Percentiles rank a stretch among this genome's conserved stretches.
Evolutionary conservation across 225 moss, liverwort and hornwort genomes (phyloP).

Genomic region (Pseudisothecium myosuroides): DNA sequence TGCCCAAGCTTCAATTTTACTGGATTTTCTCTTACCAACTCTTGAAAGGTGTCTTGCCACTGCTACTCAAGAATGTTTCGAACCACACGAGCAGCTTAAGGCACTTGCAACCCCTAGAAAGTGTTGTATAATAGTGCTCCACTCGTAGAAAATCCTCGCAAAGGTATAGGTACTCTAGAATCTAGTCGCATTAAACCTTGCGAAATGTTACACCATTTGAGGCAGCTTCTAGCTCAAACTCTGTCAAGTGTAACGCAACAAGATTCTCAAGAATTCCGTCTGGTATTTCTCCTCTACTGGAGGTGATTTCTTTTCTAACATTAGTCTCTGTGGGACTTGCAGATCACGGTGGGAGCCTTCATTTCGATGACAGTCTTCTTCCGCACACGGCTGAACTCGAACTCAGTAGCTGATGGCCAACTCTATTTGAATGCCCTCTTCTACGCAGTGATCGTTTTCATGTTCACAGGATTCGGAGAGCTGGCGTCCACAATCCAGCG

Average conservation of each 20-base stretch:
- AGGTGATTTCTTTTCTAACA: background rate
- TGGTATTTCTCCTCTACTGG: background rate
- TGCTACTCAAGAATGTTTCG: background rate
- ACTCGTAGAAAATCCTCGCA: background rate
- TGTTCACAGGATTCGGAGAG: constrained; percentile 88
- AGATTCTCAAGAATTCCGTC: background rate
- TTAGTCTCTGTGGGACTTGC: background rate
- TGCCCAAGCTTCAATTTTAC: background rate
- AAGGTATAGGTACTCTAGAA: background rate
- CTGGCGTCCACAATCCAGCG: constrained; percentile 57
- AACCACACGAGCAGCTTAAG: background rate
- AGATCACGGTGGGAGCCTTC: constrained; percentile 54
- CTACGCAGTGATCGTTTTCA: constrained; percentile 45
- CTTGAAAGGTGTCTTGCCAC: background rate
- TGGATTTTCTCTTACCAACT: background rate
- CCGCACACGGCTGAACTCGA: constrained; percentile 27
- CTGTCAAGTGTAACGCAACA: background rate
- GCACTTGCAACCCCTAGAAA: background rate
- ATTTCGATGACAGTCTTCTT: constrained; percentile 63
- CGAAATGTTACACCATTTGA: background rate
- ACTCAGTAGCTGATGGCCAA: constrained; percentile 8
- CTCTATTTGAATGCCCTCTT: constrained; percentile 61
- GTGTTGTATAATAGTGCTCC: background rate
- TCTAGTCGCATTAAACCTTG: background rate
- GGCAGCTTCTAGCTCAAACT: background rate